Evolutionary conservation across 1,284 basidiomycete species (phyloP).

Genomic region (Leccinum solheimii): DNA sequence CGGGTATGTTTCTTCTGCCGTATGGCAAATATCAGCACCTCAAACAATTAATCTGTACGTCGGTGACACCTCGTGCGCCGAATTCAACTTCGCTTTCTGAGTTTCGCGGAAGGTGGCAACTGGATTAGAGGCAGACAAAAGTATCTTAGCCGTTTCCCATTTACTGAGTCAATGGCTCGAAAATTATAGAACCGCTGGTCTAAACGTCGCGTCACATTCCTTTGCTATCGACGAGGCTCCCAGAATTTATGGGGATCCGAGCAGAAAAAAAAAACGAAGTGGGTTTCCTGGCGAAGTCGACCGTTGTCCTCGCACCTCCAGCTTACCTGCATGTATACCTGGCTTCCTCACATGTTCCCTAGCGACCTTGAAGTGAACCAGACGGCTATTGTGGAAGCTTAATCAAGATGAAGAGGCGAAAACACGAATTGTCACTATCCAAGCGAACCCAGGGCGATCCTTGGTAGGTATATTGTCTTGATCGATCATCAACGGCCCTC

Average conservation of each 20-base stretch:
- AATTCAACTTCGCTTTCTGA: neutral
- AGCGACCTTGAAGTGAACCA: neutral
- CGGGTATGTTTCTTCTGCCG: neutral
- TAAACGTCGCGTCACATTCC: neutral
- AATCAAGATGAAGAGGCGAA: neutral
- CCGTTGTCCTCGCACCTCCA: neutral
- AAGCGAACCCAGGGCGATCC: neutral
- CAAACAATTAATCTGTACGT: neutral
- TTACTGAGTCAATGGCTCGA: neutral
- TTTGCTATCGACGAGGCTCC: neutral
- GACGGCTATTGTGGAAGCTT: neutral
- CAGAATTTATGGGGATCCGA: neutral
- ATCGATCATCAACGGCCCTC: neutral
- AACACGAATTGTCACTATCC: neutral
- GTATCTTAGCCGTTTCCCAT: neutral
- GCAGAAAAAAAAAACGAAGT: neutral
- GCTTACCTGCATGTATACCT: neutral
- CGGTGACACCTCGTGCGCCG: neutral
- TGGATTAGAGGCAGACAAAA: neutral
- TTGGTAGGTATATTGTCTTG: neutral
- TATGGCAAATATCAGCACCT: neutral
- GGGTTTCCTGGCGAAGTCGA: accelerated
- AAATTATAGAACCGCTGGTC: accelerated
- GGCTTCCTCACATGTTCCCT: neutral
- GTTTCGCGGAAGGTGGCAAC: neutral